A percentile compares a stretch with the other conserved stretches of the same genome.
phyloP scores from a whole-genome alignment of 2,329 filamentous ascomycete genomes.

The Tolypocladium inflatum region DNA sequence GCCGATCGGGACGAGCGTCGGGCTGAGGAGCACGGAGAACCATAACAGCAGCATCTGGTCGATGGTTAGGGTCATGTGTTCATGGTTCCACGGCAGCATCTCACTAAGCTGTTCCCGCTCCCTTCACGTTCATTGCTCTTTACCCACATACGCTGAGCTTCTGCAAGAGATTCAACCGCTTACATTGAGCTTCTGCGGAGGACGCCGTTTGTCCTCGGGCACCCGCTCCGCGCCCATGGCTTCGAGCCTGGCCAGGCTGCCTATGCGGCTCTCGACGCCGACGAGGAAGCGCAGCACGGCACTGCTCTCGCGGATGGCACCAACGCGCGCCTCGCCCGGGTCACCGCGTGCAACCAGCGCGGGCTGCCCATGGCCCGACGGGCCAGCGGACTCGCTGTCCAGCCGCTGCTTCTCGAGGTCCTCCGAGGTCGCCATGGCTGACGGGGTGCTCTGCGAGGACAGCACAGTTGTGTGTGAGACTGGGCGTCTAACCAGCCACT shows the following conservation, averaged over 20 bases:
- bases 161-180: neutral
- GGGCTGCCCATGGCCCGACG: too few species aligned
- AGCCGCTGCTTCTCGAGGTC: too few species aligned
- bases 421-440: too few species aligned
- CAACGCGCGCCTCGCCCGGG: too few species aligned
- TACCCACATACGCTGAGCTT: neutral
- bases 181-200: neutral
- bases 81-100: neutral
- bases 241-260: neutral
- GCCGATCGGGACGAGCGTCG: neutral
- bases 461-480: too few species aligned
- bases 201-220: neutral
- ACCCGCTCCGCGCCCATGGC: neutral
- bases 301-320: too few species aligned
- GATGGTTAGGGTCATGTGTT: neutral
- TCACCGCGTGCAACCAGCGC: too few species aligned
- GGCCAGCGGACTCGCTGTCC: too few species aligned
- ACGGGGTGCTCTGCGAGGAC: too few species aligned
- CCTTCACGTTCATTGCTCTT: neutral
- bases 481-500: too few species aligned
- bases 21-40: neutral
- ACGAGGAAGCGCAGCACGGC: too few species aligned
- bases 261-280: neutral
- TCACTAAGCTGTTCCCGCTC: neutral
- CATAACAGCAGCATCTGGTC: neutral